These are phyloP conservation scores for Hypoxylon fuscum DNA, from an alignment of 495 filamentous ascomycete species.

Conservation along the genomic window DNA sequence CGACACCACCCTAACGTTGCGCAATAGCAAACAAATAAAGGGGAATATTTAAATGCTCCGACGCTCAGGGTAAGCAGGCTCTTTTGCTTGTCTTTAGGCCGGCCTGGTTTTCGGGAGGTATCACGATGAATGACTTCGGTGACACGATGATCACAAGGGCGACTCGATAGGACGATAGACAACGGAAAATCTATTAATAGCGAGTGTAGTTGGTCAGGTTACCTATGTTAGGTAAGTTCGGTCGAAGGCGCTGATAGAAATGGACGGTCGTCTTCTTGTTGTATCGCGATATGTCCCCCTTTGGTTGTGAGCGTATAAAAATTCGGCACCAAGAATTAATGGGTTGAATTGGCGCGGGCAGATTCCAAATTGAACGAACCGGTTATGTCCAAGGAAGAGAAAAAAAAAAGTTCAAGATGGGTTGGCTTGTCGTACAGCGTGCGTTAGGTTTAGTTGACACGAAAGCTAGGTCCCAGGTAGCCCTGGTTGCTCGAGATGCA, in stretches of 20 bases:
- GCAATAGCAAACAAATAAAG: constrained; percentile 23
- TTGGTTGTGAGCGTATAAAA: constrained; percentile 18
- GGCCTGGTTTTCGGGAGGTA: constrained; percentile 17
- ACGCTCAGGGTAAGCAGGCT: constrained; percentile 20
- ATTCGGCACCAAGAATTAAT: constrained; percentile 27
- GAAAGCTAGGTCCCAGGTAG: constrained; percentile 23
- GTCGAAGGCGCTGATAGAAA: constrained; percentile 15
- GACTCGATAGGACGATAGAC: constrained; percentile 1
- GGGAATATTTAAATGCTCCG: neutral
- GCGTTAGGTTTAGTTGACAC: constrained; percentile 30
- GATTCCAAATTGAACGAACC: constrained; percentile 33
- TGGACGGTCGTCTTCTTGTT: neutral
- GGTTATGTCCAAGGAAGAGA: no score
- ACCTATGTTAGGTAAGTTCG: neutral
- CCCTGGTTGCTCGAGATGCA: constrained; percentile 19
- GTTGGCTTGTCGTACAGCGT: constrained; percentile 14
- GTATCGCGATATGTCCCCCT: constrained; percentile 29
- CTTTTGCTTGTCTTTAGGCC: constrained; percentile 20
- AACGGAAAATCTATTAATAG: constrained; percentile 29
- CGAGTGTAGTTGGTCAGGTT: constrained; percentile 27
- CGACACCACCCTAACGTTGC: constrained; percentile 44
- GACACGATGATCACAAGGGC: constrained; percentile 16
- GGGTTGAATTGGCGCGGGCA: constrained; percentile 35
- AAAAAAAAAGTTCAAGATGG: constrained; percentile 36
- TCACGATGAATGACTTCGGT: constrained; percentile 12